Base-by-base conservation (phyloP, 2,329 filamentous ascomycete species). In the Neofusicoccum ribis region DNA sequence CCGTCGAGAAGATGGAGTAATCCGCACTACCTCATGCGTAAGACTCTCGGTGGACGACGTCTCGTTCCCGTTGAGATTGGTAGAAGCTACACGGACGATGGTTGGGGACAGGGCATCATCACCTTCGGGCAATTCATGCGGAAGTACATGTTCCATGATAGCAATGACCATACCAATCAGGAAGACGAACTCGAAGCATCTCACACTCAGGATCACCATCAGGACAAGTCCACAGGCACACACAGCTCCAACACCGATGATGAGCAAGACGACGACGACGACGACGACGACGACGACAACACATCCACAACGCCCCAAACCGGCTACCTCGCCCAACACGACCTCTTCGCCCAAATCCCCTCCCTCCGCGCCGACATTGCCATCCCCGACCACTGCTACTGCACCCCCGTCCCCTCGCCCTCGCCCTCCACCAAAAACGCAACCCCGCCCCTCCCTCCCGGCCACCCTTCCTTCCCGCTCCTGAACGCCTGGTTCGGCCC, bases 401-500 rank as follows among this genome's bases (percentile, higher is more conserved):
- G 88, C 5, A 77, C 82, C 1, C 89, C 91, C 0, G 89, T 91
- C 1, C 51, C 51, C 20, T 20, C 52, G 4, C 43, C 20, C 5
- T 34, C 43, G 5, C 79, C 80, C 20, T 4, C 20, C 39, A 56
- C 0, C 85, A 88, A 66, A 20, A 49, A 44, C 52, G 27, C 61
- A 39, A 62, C 59, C 15, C 46, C 20, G 15, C 63, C 43, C 36
- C 41, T 49, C 14, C 44, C 69, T 3, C 66, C 69, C 1, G 66
- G 69, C 0, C 65, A 68, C 36, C 46, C 51, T n/a, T 69, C 69
- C 74, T 82, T 20, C 23, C 92, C 92, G 0, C 81, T 91, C 49
- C 83, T 96, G 17, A 96, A 98, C 77, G 93, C 92, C 7, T 99
- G 95, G 95, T 90, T 98, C 68, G 95, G 95, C 0, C 95, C 95